Percentiles rank a stretch among this genome's conserved stretches.
Conservation (phyloP, 225 moss, liverwort and hornwort genomes). For the Asterella californica region DNA sequence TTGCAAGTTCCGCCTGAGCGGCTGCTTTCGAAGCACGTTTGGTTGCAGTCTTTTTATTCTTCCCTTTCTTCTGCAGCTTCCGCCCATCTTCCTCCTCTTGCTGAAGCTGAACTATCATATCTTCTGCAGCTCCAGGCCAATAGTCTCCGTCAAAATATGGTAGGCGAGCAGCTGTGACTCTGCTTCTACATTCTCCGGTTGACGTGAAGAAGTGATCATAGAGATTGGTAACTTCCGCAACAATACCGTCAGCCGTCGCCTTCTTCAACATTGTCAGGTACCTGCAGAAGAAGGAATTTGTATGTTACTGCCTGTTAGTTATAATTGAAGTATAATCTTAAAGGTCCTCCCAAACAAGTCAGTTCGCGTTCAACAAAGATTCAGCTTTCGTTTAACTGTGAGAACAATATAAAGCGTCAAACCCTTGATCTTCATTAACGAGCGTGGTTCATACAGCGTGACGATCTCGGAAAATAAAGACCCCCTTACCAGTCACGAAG, state of each 20-base stretch:
- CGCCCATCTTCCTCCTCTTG: conserved; percentile 97
- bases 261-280: conserved; percentile 97
- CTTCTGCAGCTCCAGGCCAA: conserved; percentile 99
- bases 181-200: conserved; percentile 82
- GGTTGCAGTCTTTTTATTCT: conserved; percentile 89
- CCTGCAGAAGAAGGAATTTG: conserved; percentile 23
- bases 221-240: conserved; percentile 94
- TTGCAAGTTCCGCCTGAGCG: conserved; percentile 80
- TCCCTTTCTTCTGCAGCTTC: conserved; percentile 88
- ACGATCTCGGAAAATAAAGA: background rate
- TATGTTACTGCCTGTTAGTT: background rate
- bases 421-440: background rate
- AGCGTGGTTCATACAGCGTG: background rate
- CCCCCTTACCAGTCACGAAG: conserved; percentile 77
- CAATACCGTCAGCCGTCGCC: conserved; percentile 84
- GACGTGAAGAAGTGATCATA: conserved; percentile 93
- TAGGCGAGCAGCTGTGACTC: conserved; percentile 92
- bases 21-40: conserved; percentile 88
- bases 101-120: conserved; percentile 97
- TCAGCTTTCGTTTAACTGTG: background rate
- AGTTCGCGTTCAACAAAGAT: background rate
- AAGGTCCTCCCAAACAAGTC: no score
- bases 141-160: conserved; percentile 99
- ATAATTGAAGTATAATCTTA: background rate
- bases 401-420: background rate